These are phyloP conservation scores for Labyrinthula sp. DNA, from an alignment of 352 stramenopile genomes.

Conservation along the genomic window DNA sequence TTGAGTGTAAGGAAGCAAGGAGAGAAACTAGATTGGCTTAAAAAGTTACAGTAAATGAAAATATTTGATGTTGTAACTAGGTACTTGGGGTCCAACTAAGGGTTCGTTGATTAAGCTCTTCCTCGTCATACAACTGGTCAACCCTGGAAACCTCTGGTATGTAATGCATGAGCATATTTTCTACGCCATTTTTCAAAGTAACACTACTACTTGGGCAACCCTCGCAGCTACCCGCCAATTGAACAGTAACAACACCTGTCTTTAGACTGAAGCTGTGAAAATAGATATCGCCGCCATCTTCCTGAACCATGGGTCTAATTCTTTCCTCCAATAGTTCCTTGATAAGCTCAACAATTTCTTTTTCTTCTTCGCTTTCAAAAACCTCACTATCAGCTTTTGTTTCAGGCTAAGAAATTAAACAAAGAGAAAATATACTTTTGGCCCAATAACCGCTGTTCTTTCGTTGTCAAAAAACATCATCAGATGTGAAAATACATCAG, in stretches of 20 bases:
- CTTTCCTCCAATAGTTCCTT: conserved; percentile 95
- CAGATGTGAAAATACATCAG: conserved; percentile 81
- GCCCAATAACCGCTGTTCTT: conserved; percentile 64
- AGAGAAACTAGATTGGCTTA: too few relatives aligned
- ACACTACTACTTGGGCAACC: conserved; percentile 87
- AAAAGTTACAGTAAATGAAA: too few relatives aligned
- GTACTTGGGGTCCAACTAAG: too few relatives aligned
- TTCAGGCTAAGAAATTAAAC: conserved; percentile 18
- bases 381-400: conserved; percentile 35
- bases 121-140: too few relatives aligned
- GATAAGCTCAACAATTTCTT: conserved; percentile 87
- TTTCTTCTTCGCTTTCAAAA: conserved; percentile 14
- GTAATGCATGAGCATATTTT: conserved; percentile 99
- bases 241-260: conserved; percentile 54
- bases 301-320: conserved; percentile 93
- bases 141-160: conserved; percentile 99
- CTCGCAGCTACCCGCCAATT: conserved; percentile 71
- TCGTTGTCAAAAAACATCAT: conserved; percentile 86
- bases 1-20: too few relatives aligned
- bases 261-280: conserved; percentile 85
- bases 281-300: conserved; percentile 96
- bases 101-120: too few relatives aligned
- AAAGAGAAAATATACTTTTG: conserved; percentile 36
- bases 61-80: too few relatives aligned
- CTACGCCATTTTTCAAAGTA: conserved; percentile 94